Base-by-base conservation (phyloP, 805 yeast genomes). In the Pichia cephalocereana region DNA sequence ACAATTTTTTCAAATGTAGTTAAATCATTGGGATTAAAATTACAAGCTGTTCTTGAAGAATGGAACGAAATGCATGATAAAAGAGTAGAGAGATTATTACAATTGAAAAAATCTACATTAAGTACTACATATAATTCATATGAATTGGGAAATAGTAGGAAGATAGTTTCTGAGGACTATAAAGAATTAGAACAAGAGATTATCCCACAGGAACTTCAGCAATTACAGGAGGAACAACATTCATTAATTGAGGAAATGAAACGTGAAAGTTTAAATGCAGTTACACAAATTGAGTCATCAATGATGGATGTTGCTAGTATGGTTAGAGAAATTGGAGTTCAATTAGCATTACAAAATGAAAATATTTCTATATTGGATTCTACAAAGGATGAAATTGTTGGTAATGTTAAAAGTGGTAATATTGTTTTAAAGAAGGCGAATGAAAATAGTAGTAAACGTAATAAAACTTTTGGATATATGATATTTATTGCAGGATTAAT, bases 311-410 rank as follows among this genome's bases (percentile, higher is more conserved):
- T 90, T 40, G 75, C 89, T 1, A 77, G 81, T 47, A 64, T 90
- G 52, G 91, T 89, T 58, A 71, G 81, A 26, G 93, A 86, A 58
- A 70, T 89, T 46, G 74, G 86, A 12, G 70, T 81, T 47, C 95
- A 90, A 60, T 69, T 89, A 43, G 77, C 78, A 26, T 63, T 77
- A 1, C 97, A 89, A 64, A 79, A 83, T 7, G 83, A 83, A 46
- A 81, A 77, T 60, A 83, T 89, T 15, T 71, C 76, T 44, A 69
- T 71, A 38, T 68, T 89, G 52, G 63, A 80, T 43, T 83, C 81
- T 50, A 81, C 81, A 51, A 90, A 86, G 51, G 80, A 79, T 51
- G 79, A 79, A 52, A 77, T 86, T 1, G 76, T 79, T 47, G 57
- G 72, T 8, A 88, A 89, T 52, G 77, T 89, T 23, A 66, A 68